Evolutionary conservation across 441 rosid genomes (phyloP), one percentile per base, ranked within the genome.

Genomic region (Rhodomyrtus psidioides): DNA sequence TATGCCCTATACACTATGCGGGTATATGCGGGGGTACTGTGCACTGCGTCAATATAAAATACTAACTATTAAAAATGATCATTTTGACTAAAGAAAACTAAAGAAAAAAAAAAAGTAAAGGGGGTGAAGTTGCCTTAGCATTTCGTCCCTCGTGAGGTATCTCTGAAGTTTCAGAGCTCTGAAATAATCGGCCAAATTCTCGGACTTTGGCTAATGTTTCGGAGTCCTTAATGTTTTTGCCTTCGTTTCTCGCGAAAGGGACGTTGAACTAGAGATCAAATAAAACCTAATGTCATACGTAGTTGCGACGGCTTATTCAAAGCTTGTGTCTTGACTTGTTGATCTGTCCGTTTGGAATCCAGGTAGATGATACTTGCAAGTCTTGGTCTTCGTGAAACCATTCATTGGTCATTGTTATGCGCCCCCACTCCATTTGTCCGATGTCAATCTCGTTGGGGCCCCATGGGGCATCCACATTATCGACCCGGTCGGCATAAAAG

Each of bases 21-120:
- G 42, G 9, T 42, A 1, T 14, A 59, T 27, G 39, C 15, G 39
- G 42, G 24, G 42, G 3, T 42, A 1, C 2, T 19, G 8, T 30
- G 24, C 7, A 15, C 46, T 7, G 4, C 24, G 26, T 34, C 49
- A 65, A 34, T 65, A 10, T 19, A 62, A 28, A 10, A 49, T 9
- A 0, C 12, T 34, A 9, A 30, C 49, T 7, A 9, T 44, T 44
- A 44, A 44, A 44, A 44, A 44, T 7, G 46, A 44, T 7, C 46
- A 44, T 44, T 44, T 44, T 44, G 46, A 44, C 46, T 44, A 44
- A 44, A 44, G 46, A 44, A 62, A 16, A 30, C 24, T 62, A 23
- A 3, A 30, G 17, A 1, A 1, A 16, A 7, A 7, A 0, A 1
- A 30, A 39, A 39, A 30, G 6, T 9, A 57, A 30, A 17, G 46